phyloP scores from a whole-genome alignment of 352 stramenopile species.

The Pythium folliculosum region DNA sequence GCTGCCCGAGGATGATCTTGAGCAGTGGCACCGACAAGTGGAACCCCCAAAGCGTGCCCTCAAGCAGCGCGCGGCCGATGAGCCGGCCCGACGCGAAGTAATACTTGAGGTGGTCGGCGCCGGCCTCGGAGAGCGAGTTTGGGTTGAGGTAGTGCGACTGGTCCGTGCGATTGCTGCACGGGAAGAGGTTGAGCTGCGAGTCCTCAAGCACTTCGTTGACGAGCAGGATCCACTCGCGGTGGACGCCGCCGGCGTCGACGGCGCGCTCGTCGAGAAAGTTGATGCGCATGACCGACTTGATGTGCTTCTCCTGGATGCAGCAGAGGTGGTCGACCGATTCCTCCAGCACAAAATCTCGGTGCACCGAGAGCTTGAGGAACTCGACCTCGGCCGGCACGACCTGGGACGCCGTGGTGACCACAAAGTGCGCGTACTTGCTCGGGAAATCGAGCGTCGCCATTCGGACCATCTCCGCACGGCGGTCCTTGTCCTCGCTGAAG shows the following conservation, averaged over 20 bases:
- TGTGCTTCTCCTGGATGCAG: constrained; percentile 39
- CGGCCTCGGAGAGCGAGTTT: constrained; percentile 22
- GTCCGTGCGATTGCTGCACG: constrained; percentile 40
- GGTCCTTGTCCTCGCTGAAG: constrained; percentile 35
- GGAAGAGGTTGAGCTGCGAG: constrained; percentile 32
- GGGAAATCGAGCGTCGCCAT: constrained; percentile 54
- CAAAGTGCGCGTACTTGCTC: constrained; percentile 76
- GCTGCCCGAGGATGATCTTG: constrained; percentile 92
- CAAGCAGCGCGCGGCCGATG: constrained; percentile 38
- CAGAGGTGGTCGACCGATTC: constrained; percentile 54
- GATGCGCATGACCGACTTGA: constrained; percentile 44
- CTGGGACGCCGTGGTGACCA: constrained; percentile 61
- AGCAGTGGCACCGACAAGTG: constrained; percentile 92
- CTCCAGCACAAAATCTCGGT: constrained; percentile 45
- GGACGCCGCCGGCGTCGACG: constrained; percentile 65
- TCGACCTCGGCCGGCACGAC: constrained; percentile 67
- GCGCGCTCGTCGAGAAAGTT: constrained; percentile 58
- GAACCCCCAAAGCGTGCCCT: constrained; percentile 83
- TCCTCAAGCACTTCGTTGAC: constrained; percentile 34
- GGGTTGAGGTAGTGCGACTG: constrained; percentile 39
- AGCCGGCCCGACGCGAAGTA: constrained; percentile 30
- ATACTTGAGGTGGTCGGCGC: constrained; percentile 32
- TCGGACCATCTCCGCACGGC: constrained; percentile 42
- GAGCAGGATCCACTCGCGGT: constrained; percentile 72
- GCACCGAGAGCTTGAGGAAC: constrained; percentile 61